Conservation (phyloP, 345 rosid genomes). For the Cardamine resedifolia region DNA sequence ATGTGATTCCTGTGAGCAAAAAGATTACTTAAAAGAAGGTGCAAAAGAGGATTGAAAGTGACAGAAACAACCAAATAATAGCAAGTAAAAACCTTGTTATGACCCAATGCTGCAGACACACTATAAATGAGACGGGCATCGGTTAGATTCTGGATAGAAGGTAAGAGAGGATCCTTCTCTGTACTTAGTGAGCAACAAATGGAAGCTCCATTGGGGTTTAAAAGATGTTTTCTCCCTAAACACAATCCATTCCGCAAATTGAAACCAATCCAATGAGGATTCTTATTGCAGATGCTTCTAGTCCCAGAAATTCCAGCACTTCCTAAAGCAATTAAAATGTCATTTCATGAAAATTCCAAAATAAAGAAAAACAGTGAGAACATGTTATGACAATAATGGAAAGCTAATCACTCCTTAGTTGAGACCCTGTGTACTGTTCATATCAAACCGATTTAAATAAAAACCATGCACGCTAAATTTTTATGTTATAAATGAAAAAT, state of each 20-base stretch:
- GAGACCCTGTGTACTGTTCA: background rate
- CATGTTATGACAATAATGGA: background rate
- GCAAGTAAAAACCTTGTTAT: slow-evolving; percentile 60
- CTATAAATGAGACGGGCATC: slow-evolving; percentile 67
- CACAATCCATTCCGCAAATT: slow-evolving; percentile 9
- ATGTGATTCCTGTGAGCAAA: slow-evolving; percentile 67
- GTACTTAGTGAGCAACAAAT: slow-evolving; percentile 42
- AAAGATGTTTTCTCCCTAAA: slow-evolving; percentile 16
- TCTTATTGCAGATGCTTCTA: slow-evolving; percentile 30
- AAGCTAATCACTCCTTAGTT: background rate
- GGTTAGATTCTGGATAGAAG: slow-evolving; percentile 35
- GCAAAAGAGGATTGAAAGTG: background rate
- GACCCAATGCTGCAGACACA: slow-evolving; percentile 89
- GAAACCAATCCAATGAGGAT: slow-evolving; percentile 14
- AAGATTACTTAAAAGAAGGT: background rate
- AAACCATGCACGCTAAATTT: background rate
- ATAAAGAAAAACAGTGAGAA: background rate
- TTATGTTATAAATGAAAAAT: background rate
- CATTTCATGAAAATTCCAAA: background rate
- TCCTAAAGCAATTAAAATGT: slow-evolving; percentile 20
- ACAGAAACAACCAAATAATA: background rate
- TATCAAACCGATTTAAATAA: background rate
- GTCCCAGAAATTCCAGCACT: slow-evolving; percentile 15
- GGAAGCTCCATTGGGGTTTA: slow-evolving; percentile 23
- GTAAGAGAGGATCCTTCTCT: slow-evolving; percentile 40